Percentiles rank a stretch among this genome's conserved stretches.
Evolutionary conservation across 768 basidiomycete species (phyloP).

Genomic region (Lyophyllum shimeji): DNA sequence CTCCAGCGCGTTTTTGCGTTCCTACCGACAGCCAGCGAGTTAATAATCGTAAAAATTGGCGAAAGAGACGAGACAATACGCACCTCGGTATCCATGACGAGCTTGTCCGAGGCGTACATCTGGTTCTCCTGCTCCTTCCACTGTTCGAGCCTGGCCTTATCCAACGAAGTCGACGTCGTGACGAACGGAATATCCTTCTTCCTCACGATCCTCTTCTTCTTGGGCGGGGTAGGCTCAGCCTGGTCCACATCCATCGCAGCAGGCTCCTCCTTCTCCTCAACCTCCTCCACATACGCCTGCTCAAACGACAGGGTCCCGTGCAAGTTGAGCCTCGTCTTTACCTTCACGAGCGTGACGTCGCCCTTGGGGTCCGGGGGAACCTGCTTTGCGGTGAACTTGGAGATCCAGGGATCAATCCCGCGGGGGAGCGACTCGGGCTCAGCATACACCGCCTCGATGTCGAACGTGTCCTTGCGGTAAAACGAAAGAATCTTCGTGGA

Average conservation of each 20-base stretch:
- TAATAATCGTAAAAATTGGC: neutral
- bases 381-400: slow-evolving; percentile 76
- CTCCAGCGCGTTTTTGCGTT: slow-evolving; percentile 97
- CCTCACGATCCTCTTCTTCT: slow-evolving; percentile 85
- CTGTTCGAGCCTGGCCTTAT: slow-evolving; percentile 59
- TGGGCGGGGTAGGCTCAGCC: slow-evolving; percentile 49
- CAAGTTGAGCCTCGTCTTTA: slow-evolving; percentile 85
- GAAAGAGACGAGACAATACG: slow-evolving; percentile 14
- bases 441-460: slow-evolving; percentile 83
- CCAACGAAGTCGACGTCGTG: slow-evolving; percentile 61
- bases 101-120: slow-evolving; percentile 91
- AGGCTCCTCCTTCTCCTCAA: slow-evolving; percentile 73
- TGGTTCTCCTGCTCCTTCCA: slow-evolving; percentile 80
- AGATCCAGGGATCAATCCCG: slow-evolving; percentile 82
- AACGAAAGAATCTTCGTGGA: slow-evolving; percentile 96
- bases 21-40: slow-evolving; percentile 42
- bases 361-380: slow-evolving; percentile 70
- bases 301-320: slow-evolving; percentile 91
- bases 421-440: slow-evolving; percentile 73
- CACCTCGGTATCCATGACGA: slow-evolving; percentile 97
- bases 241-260: slow-evolving; percentile 69
- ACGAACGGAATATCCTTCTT: slow-evolving; percentile 83
- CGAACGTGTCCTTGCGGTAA: slow-evolving; percentile 87
- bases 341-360: slow-evolving; percentile 80
- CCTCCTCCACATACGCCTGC: slow-evolving; percentile 79